phyloP scores from a whole-genome alignment of 192 early-diverging fungal genomes.

The Oehlia diaphana region DNA sequence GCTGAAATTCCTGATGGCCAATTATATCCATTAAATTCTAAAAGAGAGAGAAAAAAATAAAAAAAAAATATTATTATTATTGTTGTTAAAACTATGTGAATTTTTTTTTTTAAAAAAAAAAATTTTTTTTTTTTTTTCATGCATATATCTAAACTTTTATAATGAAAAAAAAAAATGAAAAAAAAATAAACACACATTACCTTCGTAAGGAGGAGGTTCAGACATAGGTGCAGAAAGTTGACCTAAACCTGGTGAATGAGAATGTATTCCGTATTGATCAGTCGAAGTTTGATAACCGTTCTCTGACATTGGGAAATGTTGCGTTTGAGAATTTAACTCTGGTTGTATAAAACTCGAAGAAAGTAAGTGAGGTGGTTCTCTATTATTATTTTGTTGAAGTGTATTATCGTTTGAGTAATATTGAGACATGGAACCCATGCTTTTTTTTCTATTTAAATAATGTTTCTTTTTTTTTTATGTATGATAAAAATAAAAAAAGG shows the following conservation, averaged over 20 bases:
- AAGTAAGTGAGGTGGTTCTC: neutral
- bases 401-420: neutral
- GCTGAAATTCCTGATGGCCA: neutral
- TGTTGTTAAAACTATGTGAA: too few relatives aligned
- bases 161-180: neutral
- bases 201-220: slow-evolving; percentile 18
- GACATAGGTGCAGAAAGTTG: neutral
- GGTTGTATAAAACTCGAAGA: slow-evolving; percentile 1
- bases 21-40: slow-evolving; percentile 10
- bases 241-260: neutral
- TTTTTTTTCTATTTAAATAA: neutral
- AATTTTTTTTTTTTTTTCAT: too few relatives aligned
- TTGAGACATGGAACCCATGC: neutral
- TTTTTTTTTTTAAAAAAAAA: too few relatives aligned
- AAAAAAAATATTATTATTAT: too few relatives aligned
- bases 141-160: neutral
- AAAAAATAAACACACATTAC: neutral
- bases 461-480: neutral
- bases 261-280: slow-evolving; percentile 1
- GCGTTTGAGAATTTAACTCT: neutral
- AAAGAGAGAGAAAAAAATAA: neutral
- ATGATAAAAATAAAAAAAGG: neutral
- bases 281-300: neutral
- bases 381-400: neutral
- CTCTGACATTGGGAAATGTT: neutral